These are phyloP conservation scores for Fusarium proliferatum DNA, from an alignment of 2,329 filamentous ascomycete species.

Conservation along the genomic window DNA sequence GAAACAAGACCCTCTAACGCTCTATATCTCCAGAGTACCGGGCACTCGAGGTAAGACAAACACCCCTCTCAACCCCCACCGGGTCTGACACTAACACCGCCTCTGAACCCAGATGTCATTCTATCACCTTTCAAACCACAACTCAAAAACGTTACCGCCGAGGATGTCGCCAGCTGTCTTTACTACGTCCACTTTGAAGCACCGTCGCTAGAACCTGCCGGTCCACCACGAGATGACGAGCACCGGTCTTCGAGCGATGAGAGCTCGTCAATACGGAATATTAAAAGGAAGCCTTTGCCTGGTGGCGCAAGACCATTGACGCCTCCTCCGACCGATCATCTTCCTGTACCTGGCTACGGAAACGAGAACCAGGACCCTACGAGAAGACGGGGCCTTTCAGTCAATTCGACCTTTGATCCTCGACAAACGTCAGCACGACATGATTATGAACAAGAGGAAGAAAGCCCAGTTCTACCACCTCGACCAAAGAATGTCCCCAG, in stretches of 20 bases:
- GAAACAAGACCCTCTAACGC: conserved; percentile 75
- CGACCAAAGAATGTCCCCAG: conserved; percentile 20
- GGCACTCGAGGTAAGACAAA: conserved; percentile 80
- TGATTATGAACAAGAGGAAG: conserved; percentile 16
- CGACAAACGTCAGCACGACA: conserved; percentile 22
- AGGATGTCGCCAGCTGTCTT: conserved; percentile 86
- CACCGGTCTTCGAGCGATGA: conserved; percentile 58
- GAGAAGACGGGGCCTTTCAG: conserved; percentile 34
- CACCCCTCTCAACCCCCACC: conserved; percentile 6
- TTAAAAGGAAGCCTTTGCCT: conserved; percentile 65
- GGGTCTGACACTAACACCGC: conserved; percentile 31
- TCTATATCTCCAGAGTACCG: conserved; percentile 95
- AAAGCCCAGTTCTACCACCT: conserved; percentile 22
- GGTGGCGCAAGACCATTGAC: conserved; percentile 45
- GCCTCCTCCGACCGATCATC: conserved; percentile 37
- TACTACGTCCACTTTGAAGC: conserved; percentile 85
- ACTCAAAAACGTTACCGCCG: conserved; percentile 85
- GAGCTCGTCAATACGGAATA: conserved; percentile 56
- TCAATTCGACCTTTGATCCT: conserved; percentile 34
- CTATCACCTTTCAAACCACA: conserved; percentile 91
- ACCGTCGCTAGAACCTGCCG: conserved; percentile 64
- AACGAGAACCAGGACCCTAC: conserved; percentile 19
- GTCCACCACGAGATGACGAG: conserved; percentile 45
- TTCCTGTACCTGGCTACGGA: conserved; percentile 29
- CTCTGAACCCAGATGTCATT: conserved; percentile 78